Evolutionary conservation across 2,329 filamentous ascomycete genomes (phyloP).

Genomic region (Lachnellula hyalina): DNA sequence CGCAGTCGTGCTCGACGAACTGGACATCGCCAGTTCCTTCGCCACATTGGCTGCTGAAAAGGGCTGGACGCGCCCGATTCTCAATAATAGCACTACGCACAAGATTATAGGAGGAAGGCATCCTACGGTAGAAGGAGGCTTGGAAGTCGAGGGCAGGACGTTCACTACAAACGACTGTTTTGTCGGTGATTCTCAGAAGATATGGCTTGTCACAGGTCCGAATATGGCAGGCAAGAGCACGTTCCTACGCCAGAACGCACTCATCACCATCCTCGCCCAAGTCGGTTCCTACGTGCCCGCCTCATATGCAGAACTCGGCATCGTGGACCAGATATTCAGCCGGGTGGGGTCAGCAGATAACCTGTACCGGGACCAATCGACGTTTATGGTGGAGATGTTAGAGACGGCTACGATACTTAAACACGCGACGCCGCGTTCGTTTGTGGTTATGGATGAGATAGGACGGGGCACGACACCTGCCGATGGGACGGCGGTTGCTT

Average conservation of each 20-base stretch:
- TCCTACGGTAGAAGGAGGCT: constrained; percentile 81
- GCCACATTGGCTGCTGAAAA: constrained; percentile 73
- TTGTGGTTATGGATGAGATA: constrained; percentile 98
- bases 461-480: constrained; percentile 90
- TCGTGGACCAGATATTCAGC: constrained; percentile 95
- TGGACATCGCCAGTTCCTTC: constrained; percentile 86
- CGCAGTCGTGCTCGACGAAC: constrained; percentile 84
- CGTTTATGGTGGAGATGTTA: constrained; percentile 99
- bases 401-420: constrained; percentile 89
- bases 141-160: constrained; percentile 70
- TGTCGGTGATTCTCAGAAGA: constrained; percentile 60
- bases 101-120: constrained; percentile 83
- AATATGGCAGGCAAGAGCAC: constrained; percentile 99
- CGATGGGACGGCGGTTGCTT: constrained; percentile 86
- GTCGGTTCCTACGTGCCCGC: constrained; percentile 91
- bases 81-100: constrained; percentile 62
- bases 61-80: constrained; percentile 63
- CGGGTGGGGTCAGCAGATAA: constrained; percentile 93
- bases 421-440: constrained; percentile 74
- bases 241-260: constrained; percentile 89
- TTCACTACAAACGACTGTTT: constrained; percentile 86
- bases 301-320: constrained; percentile 74
- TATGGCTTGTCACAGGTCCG: constrained; percentile 72
- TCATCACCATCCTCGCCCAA: constrained; percentile 91
- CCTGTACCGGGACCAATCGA: constrained; percentile 89